Evolutionary conservation across 2,329 filamentous ascomycete species (phyloP).

Genomic region (Aquanectria penicillioides): DNA sequence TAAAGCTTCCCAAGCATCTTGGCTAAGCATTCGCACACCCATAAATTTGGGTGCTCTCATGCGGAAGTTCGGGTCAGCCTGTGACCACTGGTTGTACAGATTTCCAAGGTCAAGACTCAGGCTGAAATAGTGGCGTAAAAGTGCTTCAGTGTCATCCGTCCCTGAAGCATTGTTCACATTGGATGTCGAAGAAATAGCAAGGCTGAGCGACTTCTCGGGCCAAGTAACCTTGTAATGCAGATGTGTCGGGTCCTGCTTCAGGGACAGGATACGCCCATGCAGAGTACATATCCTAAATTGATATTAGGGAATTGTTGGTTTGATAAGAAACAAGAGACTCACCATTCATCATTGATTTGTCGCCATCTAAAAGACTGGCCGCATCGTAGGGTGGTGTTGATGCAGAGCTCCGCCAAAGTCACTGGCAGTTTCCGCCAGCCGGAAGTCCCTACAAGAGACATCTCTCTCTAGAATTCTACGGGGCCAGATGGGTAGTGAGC

Average conservation of each 20-base stretch:
- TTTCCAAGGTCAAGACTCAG: slow-evolving; percentile 78
- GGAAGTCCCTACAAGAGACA: slow-evolving; percentile 61
- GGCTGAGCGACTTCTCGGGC: slow-evolving; percentile 47
- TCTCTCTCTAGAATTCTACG: slow-evolving; percentile 19
- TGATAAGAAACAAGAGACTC: slow-evolving; percentile 21
- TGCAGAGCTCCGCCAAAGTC: slow-evolving; percentile 84
- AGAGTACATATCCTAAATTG: slow-evolving; percentile 78
- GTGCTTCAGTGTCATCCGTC: slow-evolving; percentile 75
- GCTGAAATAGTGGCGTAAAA: slow-evolving; percentile 89
- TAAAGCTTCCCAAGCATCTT: slow-evolving; percentile 96
- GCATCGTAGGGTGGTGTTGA: slow-evolving; percentile 93
- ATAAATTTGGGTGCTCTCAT: slow-evolving; percentile 87
- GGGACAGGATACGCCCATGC: slow-evolving; percentile 82
- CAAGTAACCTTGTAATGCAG: slow-evolving; percentile 83
- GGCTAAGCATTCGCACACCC: slow-evolving; percentile 90
- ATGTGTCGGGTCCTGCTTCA: slow-evolving; percentile 82
- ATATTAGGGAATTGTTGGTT: slow-evolving; percentile 12
- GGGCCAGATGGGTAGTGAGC: too few species aligned
- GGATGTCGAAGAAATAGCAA: slow-evolving; percentile 21
- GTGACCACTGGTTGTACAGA: slow-evolving; percentile 89
- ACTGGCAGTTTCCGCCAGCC: slow-evolving; percentile 92
- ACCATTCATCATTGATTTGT: slow-evolving; percentile 88
- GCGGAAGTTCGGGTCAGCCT: slow-evolving; percentile 86
- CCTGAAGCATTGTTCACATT: slow-evolving; percentile 23
- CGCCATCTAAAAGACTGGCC: slow-evolving; percentile 98